Percentiles rank a stretch among this genome's conserved stretches.
Conservation (phyloP, 805 yeast genomes). For the Spathaspora boniae region DNA sequence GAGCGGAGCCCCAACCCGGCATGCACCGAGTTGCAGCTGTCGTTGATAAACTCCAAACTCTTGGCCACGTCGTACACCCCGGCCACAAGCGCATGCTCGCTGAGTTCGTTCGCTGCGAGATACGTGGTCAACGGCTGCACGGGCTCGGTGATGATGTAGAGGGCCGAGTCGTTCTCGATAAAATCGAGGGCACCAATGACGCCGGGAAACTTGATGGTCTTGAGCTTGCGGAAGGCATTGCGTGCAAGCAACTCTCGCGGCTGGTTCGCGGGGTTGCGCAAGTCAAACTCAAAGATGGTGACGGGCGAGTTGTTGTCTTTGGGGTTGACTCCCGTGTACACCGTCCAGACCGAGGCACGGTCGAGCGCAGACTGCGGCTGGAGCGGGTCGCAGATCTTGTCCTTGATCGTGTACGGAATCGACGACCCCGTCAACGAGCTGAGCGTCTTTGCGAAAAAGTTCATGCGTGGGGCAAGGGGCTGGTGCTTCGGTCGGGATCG, state of each 20-base stretch:
- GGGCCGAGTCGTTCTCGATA: conserved; percentile 52
- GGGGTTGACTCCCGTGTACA: conserved; percentile 56
- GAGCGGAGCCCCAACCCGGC: conserved; percentile 49
- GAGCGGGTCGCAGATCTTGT: conserved; percentile 32
- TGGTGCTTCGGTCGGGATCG: no score
- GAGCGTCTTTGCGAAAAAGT: conserved; percentile 63
- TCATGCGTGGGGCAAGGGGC: no score
- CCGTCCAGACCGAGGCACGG: conserved; percentile 52
- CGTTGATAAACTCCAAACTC: conserved; percentile 56
- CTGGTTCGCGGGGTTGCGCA: conserved; percentile 32
- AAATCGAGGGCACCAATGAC: conserved; percentile 60
- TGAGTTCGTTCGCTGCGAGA: conserved; percentile 25
- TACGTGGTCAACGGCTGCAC: conserved; percentile 50
- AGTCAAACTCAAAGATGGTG: conserved; percentile 64
- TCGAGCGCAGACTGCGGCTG: conserved; percentile 14
- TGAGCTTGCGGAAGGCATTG: conserved; percentile 42
- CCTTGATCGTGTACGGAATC: conserved; percentile 57
- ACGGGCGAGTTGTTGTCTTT: conserved; percentile 50
- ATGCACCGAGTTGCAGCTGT: conserved; percentile 56
- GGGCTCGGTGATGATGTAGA: conserved; percentile 66
- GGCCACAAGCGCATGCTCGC: conserved; percentile 40
- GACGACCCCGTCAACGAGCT: conserved; percentile 53
- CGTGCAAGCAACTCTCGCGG: conserved; percentile 24
- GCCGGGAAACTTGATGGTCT: conserved; percentile 67
- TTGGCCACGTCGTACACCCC: conserved; percentile 56